These are phyloP conservation scores for Fusarium torreyae DNA, from an alignment of 2,329 filamentous ascomycete species.

Conservation along the genomic window DNA sequence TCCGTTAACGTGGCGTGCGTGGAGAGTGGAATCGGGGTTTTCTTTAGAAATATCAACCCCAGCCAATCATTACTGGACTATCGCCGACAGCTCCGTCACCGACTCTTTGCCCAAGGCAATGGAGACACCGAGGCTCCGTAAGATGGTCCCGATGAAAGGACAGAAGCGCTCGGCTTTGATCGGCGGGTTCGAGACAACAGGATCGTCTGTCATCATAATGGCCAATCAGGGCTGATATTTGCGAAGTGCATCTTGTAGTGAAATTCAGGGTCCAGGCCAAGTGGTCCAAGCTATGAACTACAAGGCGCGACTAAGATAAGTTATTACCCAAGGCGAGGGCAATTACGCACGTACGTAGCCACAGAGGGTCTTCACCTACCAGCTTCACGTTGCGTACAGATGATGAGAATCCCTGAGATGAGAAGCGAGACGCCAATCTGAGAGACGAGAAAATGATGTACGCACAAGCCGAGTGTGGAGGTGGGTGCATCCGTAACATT, in stretches of 20 bases:
- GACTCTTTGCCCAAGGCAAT: constrained; percentile 23
- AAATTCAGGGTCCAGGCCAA: constrained; percentile 41
- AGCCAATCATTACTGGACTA: constrained; percentile 14
- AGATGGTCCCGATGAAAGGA: constrained; percentile 10
- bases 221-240: constrained; percentile 23
- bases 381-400: constrained; percentile 3
- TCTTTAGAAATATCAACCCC: constrained; percentile 13
- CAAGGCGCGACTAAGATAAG: constrained; percentile 20
- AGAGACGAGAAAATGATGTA: constrained; percentile 8
- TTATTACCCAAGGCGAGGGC: constrained; percentile 7
- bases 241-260: constrained; percentile 29
- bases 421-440: constrained; percentile 3
- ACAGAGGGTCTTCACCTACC: constrained; percentile 5
- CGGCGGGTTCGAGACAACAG: constrained; percentile 31
- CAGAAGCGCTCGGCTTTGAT: constrained; percentile 19
- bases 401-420: constrained; percentile 6
- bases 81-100: constrained; percentile 25
- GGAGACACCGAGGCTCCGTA: constrained; percentile 4
- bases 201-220: constrained; percentile 17
- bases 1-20: constrained; percentile 23
- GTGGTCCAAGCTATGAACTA: constrained; percentile 38
- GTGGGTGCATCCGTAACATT: background rate
- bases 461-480: constrained; percentile 8
- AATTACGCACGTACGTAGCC: constrained; percentile 22
- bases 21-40: constrained; percentile 16